Evolutionary conservation across 139 green algal species (phyloP).

Genomic region (Yamagishiella unicocca): DNA sequence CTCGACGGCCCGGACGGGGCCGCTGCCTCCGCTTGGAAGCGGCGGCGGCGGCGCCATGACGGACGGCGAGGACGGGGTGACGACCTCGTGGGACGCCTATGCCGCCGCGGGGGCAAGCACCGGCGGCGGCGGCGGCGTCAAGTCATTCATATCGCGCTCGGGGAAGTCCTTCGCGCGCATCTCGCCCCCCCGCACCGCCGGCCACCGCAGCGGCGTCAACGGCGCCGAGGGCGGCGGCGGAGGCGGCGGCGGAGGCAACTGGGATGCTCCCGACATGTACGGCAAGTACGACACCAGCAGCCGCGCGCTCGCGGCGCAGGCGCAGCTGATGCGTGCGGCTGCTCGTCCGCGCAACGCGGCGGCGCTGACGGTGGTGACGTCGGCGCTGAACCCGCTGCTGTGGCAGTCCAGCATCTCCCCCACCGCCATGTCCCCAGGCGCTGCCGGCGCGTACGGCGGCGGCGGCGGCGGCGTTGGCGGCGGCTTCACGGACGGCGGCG

Average conservation of each 20-base stretch:
- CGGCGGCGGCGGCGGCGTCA: no score
- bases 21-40: background rate
- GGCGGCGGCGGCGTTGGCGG: no score
- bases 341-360: background rate
- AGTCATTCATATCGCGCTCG: background rate
- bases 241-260: background rate
- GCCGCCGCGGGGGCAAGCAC: background rate
- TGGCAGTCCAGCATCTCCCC: background rate
- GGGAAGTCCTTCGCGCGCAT: background rate
- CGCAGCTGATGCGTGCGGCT: slow-evolving; percentile 10
- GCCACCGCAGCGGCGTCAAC: background rate
- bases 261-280: background rate
- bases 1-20: no score
- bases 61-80: background rate
- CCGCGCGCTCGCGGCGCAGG: slow-evolving; percentile 34
- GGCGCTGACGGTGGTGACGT: background rate
- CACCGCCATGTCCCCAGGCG: background rate
- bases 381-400: slow-evolving; percentile 33
- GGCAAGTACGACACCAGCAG: slow-evolving; percentile 37
- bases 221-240: no score
- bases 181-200: background rate
- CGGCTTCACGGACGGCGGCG: no score
- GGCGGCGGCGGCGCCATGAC: background rate
- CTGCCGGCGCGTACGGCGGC: no score
- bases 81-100: background rate